phyloP scores from a whole-genome alignment of 2,329 filamentous ascomycete species.

The Claviceps fusiformis region DNA sequence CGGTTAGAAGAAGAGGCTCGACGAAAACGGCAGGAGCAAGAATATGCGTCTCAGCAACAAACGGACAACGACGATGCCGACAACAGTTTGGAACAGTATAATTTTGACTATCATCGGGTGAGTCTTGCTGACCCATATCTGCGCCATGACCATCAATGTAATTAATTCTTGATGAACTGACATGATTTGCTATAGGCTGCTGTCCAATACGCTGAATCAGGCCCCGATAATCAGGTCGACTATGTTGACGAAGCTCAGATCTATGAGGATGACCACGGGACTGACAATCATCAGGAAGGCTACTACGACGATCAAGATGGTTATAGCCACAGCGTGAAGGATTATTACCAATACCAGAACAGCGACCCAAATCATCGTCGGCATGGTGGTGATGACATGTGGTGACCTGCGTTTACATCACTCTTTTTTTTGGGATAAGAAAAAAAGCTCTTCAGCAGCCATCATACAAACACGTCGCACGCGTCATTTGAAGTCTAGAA shows the following conservation, averaged over 20 bases:
- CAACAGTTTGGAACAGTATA: conserved; percentile 36
- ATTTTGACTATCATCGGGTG: conserved; percentile 40
- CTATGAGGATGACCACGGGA: conserved; percentile 37
- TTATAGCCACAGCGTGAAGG: conserved; percentile 25
- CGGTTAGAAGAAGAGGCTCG: conserved; percentile 41
- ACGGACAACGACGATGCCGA: conserved; percentile 31
- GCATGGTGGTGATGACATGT: conserved; percentile 28
- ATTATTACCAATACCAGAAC: conserved; percentile 27
- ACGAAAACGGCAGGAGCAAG: conserved; percentile 35
- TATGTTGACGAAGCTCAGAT: conserved; percentile 40
- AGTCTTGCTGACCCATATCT: conserved; percentile 12
- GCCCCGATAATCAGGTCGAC: conserved; percentile 29
- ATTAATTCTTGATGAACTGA: not conserved
- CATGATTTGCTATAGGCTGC: conserved; percentile 19
- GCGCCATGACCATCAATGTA: not conserved
- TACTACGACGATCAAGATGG: conserved; percentile 26
- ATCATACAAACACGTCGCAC: conserved; percentile 2
- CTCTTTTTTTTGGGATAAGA: not conserved
- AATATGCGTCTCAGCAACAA: conserved; percentile 33
- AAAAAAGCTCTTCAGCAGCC: conserved; percentile 4
- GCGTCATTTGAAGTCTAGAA: conserved; percentile 6
- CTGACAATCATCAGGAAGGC: conserved; percentile 21
- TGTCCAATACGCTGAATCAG: conserved; percentile 32
- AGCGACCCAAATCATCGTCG: conserved; percentile 19
- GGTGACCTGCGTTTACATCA: conserved; percentile 19